Evolutionary conservation across 2,329 filamentous ascomycete species (phyloP).

Genomic region (Zymoseptoria tritici): DNA sequence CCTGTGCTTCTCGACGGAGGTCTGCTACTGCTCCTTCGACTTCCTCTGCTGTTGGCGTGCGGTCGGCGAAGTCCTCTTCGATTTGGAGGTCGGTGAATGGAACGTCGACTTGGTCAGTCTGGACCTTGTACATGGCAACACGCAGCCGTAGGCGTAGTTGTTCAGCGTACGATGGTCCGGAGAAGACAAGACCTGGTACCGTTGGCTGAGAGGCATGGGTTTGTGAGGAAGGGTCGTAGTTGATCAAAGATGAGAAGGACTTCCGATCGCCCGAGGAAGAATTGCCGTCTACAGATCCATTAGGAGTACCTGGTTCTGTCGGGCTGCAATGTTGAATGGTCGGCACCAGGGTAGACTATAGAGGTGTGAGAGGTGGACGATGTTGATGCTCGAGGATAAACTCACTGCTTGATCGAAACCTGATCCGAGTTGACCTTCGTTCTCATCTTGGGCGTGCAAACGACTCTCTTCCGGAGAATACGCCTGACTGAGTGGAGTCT

Average conservation of each 20-base stretch:
- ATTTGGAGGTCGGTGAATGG: slow-evolving; percentile 52
- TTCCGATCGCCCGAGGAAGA: slow-evolving; percentile 28
- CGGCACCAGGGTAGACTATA: neutral
- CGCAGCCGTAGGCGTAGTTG: slow-evolving; percentile 61
- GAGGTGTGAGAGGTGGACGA: neutral
- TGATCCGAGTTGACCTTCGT: neutral
- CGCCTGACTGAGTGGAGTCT: slow-evolving; percentile 4
- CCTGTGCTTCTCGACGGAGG: slow-evolving; percentile 16
- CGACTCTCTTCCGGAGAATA: neutral
- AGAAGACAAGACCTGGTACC: slow-evolving; percentile 2
- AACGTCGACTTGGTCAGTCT: slow-evolving; percentile 61
- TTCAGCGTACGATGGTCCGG: slow-evolving; percentile 45
- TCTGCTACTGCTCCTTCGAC: slow-evolving; percentile 24
- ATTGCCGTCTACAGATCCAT: slow-evolving; percentile 15
- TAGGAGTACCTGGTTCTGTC: slow-evolving; percentile 24
- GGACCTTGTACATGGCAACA: slow-evolving; percentile 67
- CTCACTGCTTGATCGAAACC: neutral
- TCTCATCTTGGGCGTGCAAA: neutral
- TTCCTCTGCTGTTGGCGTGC: neutral
- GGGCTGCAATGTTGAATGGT: slow-evolving; percentile 15
- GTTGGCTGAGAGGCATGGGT: slow-evolving; percentile 10
- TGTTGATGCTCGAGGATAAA: neutral
- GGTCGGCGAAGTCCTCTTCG: slow-evolving; percentile 2
- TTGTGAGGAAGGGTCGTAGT: slow-evolving; percentile 41
- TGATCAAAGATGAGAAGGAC: slow-evolving; percentile 42